These are phyloP conservation scores for Henningerozyma blattae DNA, from an alignment of 805 yeast genomes.

Conservation along the genomic window DNA sequence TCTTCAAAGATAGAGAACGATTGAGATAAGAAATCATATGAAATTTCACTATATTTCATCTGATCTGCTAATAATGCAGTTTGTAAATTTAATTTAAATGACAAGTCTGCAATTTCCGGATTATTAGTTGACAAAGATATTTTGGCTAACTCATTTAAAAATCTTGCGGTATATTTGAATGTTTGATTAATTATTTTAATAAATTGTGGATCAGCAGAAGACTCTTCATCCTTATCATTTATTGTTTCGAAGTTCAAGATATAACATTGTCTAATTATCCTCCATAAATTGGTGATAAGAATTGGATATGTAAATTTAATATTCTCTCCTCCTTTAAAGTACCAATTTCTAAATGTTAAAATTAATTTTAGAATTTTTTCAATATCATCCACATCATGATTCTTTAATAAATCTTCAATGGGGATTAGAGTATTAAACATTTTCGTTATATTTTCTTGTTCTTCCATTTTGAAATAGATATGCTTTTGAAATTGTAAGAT, in stretches of 20 bases:
- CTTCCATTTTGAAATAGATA: not conserved
- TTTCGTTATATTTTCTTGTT: not conserved
- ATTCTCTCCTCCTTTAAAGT: slow-evolving; percentile 32
- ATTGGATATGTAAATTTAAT: slow-evolving; percentile 59
- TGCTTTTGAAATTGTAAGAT: not conserved
- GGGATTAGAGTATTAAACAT: not conserved
- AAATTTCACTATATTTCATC: slow-evolving; percentile 51
- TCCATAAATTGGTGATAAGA: slow-evolving; percentile 48
- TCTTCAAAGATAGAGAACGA: slow-evolving; percentile 76
- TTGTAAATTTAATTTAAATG: slow-evolving; percentile 37
- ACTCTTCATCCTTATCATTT: not conserved
- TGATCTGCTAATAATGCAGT: slow-evolving; percentile 76
- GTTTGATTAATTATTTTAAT: slow-evolving; percentile 29
- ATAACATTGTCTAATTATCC: slow-evolving; percentile 38
- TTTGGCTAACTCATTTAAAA: slow-evolving; percentile 50
- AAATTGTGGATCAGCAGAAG: slow-evolving; percentile 1
- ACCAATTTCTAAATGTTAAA: slow-evolving; percentile 18
- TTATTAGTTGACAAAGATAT: slow-evolving; percentile 6
- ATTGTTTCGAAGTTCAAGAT: slow-evolving; percentile 9
- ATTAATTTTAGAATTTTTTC: slow-evolving; percentile 26
- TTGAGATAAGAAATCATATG: slow-evolving; percentile 79
- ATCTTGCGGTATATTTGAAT: slow-evolving; percentile 59
- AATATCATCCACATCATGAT: not conserved
- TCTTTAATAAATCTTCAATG: not conserved
- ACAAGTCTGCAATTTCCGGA: slow-evolving; percentile 14